A percentile compares a stretch with the other conserved stretches of the same genome.
These are phyloP conservation scores for Pyricularia sp. DNA, from an alignment of 2,329 filamentous ascomycete genomes.

Conservation along the genomic window DNA sequence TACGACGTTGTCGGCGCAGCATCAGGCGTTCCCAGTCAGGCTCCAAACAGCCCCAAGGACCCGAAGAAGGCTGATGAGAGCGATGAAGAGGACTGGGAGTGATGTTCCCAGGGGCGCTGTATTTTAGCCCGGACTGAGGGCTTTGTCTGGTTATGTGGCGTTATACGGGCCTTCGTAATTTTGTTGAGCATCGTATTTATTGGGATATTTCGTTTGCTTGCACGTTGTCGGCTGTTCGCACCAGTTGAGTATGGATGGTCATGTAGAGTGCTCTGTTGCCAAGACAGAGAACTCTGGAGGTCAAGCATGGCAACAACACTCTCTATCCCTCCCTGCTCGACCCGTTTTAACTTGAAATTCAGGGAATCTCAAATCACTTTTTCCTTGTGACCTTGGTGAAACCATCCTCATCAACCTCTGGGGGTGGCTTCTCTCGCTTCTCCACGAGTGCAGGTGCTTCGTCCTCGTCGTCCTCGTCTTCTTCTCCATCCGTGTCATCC, in stretches of 20 bases:
- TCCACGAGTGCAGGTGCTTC: slow-evolving; percentile 56
- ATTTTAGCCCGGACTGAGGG: background rate
- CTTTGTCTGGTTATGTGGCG: background rate
- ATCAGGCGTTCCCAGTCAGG: slow-evolving; percentile 66
- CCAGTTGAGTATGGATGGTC: background rate
- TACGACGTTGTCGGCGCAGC: slow-evolving; percentile 84
- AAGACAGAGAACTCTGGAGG: background rate
- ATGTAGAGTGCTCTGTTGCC: background rate
- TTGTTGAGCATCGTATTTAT: background rate
- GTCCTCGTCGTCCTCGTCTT: slow-evolving; percentile 52
- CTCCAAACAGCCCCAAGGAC: slow-evolving; percentile 54
- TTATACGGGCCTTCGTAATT: background rate
- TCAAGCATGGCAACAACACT: background rate
- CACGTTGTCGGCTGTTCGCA: background rate
- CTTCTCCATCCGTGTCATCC: slow-evolving; percentile 44
- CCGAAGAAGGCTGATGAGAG: slow-evolving; percentile 46
- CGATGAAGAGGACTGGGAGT: slow-evolving; percentile 73
- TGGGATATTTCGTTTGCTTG: background rate
- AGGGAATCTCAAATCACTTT: slow-evolving; percentile 34
- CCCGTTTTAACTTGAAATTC: background rate
- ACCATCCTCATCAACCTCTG: slow-evolving; percentile 72
- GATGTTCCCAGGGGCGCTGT: background rate
- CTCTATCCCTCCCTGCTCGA: background rate
- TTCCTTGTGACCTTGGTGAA: slow-evolving; percentile 68
- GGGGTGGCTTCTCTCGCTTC: slow-evolving; percentile 54